Evolutionary conservation across 176 grass and related monocot genomes (phyloP).

Genomic region (Musa itinerans): DNA sequence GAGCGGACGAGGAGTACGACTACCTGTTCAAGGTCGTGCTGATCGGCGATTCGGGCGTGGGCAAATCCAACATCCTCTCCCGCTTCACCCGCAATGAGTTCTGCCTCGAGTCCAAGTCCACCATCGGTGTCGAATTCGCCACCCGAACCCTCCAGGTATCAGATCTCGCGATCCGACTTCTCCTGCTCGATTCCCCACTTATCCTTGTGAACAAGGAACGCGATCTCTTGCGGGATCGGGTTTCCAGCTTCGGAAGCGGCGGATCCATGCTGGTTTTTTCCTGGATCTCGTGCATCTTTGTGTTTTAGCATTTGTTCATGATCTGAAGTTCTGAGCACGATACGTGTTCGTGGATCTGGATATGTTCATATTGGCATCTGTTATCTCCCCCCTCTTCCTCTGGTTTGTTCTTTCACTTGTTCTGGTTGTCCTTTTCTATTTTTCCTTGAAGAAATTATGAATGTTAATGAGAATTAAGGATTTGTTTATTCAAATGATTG

Average conservation of each 20-base stretch:
- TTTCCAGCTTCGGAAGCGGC: not conserved
- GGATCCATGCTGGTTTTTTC: not conserved
- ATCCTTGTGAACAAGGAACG: too few relatives aligned
- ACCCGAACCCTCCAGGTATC: constrained; percentile 21
- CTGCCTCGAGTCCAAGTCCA: constrained; percentile 97
- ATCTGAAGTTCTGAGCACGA: too few relatives aligned
- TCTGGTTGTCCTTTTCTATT: not conserved
- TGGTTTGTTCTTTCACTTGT: not conserved
- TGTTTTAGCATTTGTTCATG: not conserved
- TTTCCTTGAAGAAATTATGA: not conserved
- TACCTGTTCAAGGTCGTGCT: constrained; percentile 93
- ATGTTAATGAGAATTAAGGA: not conserved
- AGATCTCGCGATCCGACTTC: not conserved
- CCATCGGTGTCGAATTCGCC: constrained; percentile 98
- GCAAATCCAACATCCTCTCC: constrained; percentile 93
- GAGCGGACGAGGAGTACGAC: constrained; percentile 75
- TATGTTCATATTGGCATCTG: too few relatives aligned
- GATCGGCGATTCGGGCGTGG: constrained; percentile 93
- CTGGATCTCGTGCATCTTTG: not conserved
- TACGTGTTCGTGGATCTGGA: too few relatives aligned
- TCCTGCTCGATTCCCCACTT: too few relatives aligned
- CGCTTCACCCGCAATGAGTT: constrained; percentile 99
- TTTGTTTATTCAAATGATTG: not conserved
- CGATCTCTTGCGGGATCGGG: not conserved
- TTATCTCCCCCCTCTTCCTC: not conserved